Conservation (phyloP, 305 asterid genomes). For the Lippia alba region DNA sequence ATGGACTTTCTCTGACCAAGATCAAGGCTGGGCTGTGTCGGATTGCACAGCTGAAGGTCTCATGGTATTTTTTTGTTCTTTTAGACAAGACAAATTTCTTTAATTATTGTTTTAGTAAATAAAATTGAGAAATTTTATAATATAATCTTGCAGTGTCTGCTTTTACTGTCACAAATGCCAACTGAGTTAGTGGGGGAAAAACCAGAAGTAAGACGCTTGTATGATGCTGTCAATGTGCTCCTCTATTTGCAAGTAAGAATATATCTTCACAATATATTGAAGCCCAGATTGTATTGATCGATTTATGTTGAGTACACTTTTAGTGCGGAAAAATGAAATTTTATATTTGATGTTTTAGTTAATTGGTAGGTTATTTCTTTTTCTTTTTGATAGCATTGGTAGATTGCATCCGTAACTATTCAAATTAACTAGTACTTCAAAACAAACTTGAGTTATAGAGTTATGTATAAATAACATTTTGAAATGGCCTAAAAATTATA, state of each 20-base stretch:
- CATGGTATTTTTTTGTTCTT: conserved; percentile 41
- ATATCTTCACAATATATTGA: too few relatives aligned
- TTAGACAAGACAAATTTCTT: not conserved
- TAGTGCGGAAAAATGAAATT: too few relatives aligned
- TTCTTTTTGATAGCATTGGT: too few relatives aligned
- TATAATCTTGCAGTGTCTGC: conserved; percentile 50
- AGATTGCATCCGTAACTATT: too few relatives aligned
- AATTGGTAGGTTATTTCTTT: too few relatives aligned
- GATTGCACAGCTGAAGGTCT: conserved; percentile 83
- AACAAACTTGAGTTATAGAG: too few relatives aligned
- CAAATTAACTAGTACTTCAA: too few relatives aligned
- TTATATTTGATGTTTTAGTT: too few relatives aligned
- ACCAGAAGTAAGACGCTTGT: conserved; percentile 53
- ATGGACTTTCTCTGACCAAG: conserved; percentile 94
- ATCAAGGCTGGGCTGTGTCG: conserved; percentile 90
- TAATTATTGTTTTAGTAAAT: not conserved
- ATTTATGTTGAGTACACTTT: too few relatives aligned
- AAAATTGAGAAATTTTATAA: not conserved
- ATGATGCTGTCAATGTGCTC: conserved; percentile 70
- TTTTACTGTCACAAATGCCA: conserved; percentile 69
- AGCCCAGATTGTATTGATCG: not conserved
- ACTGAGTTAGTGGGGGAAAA: conserved; percentile 63
- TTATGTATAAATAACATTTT: too few relatives aligned
- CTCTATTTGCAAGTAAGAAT: conserved; percentile 64
- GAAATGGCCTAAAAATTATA: too few relatives aligned